Conservation (phyloP, 2,329 filamentous ascomycete genomes). For the Colletotrichum phormii region DNA sequence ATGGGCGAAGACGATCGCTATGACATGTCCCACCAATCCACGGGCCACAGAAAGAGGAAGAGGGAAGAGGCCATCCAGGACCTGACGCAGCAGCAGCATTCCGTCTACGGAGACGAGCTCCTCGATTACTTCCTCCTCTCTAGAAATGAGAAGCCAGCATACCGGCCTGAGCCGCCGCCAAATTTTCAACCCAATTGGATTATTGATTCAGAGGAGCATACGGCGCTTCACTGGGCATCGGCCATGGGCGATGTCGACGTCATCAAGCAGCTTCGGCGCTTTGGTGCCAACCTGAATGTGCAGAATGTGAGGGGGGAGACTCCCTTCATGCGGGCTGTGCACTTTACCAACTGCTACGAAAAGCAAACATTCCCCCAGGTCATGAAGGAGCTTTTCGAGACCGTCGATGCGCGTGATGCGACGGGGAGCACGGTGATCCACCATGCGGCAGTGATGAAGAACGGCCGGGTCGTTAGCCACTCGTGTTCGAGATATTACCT, state of each 20-base stretch:
- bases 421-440: constrained; percentile 91
- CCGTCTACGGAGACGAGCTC: constrained; percentile 90
- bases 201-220: constrained; percentile 95
- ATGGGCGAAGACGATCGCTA: constrained; percentile 85
- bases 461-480: constrained; percentile 83
- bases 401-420: constrained; percentile 82
- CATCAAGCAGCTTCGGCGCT: constrained; percentile 85
- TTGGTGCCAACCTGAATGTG: constrained; percentile 79
- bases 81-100: constrained; percentile 83
- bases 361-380: constrained; percentile 90
- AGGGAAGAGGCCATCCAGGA: constrained; percentile 73
- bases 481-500: constrained; percentile 93
- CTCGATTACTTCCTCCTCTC: constrained; percentile 96
- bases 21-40: constrained; percentile 73
- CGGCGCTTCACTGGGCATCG: constrained; percentile 95
- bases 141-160: constrained; percentile 80
- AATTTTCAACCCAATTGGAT: constrained; percentile 90
- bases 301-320: constrained; percentile 84
- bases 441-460: constrained; percentile 90
- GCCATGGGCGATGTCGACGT: constrained; percentile 97
- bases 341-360: constrained; percentile 97
- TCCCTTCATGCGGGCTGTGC: constrained; percentile 91
- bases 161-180: constrained; percentile 80
- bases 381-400: constrained; percentile 84
- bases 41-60: constrained; percentile 80